Percentiles rank a stretch among this genome's conserved stretches.
Conservation (phyloP, 768 basidiomycete genomes). For the Suillus ampliporus region DNA sequence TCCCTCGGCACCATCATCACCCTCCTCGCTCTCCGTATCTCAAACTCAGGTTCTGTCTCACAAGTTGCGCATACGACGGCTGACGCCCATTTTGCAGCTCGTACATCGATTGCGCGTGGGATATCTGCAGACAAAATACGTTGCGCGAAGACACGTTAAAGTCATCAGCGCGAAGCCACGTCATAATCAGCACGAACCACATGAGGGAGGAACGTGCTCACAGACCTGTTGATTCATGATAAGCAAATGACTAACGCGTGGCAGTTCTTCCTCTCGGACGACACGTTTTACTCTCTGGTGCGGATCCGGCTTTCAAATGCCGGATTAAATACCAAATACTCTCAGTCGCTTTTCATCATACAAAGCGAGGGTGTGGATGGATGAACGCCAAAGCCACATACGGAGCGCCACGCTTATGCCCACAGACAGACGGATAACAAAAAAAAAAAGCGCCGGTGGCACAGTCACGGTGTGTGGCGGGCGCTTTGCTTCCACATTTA, state of each 20-base stretch:
- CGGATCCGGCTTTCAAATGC: background rate
- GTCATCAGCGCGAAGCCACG: background rate
- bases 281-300: background rate
- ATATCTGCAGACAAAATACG: conserved; percentile 15
- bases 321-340: background rate
- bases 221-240: conserved; percentile 4
- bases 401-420: too few species aligned
- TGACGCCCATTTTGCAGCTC: conserved; percentile 15
- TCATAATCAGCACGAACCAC: background rate
- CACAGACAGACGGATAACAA: background rate
- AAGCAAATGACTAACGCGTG: background rate
- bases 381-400: conserved; percentile 6
- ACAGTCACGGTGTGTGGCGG: background rate
- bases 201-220: background rate
- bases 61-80: conserved; percentile 13
- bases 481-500: background rate
- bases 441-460: background rate
- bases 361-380: conserved; percentile 5
- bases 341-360: background rate
- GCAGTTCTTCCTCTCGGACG: conserved; percentile 1
- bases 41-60: conserved; percentile 19
- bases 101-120: conserved; percentile 19
- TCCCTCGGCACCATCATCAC: conserved; percentile 22
- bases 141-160: conserved; percentile 1
- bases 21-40: conserved; percentile 33